A percentile compares a stretch with the other conserved stretches of the same genome.
Evolutionary conservation across 768 basidiomycete species (phyloP).

Genomic region (Tricholoma terreum): DNA sequence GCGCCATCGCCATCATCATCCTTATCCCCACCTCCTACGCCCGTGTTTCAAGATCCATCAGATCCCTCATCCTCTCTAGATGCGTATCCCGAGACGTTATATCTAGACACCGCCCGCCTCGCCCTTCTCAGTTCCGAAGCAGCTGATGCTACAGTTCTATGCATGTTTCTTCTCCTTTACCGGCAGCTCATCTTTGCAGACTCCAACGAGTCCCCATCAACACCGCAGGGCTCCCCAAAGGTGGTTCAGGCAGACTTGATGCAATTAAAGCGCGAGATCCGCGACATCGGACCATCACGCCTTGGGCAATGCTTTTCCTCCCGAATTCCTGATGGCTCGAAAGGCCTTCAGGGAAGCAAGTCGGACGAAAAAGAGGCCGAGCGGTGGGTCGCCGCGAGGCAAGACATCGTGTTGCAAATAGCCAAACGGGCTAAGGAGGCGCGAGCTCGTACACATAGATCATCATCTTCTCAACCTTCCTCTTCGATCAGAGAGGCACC

Average conservation of each 20-base stretch:
- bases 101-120: slow-evolving; percentile 75
- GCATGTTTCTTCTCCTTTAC: slow-evolving; percentile 79
- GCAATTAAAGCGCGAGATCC: slow-evolving; percentile 70
- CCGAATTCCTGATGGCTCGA: slow-evolving; percentile 19
- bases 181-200: slow-evolving; percentile 66
- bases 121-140: slow-evolving; percentile 66
- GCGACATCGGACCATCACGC: slow-evolving; percentile 62
- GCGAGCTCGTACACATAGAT: slow-evolving; percentile 17
- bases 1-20: slow-evolving; percentile 31
- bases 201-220: slow-evolving; percentile 27
- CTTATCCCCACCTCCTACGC: slow-evolving; percentile 26
- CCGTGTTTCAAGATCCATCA: slow-evolving; percentile 25
- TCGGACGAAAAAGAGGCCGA: slow-evolving; percentile 38
- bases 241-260: slow-evolving; percentile 53
- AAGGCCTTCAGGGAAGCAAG: slow-evolving; percentile 16
- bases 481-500: slow-evolving; percentile 35
- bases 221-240: slow-evolving; percentile 30
- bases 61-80: slow-evolving; percentile 32
- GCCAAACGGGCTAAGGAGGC: slow-evolving; percentile 63
- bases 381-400: slow-evolving; percentile 53
- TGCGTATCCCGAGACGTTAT: slow-evolving; percentile 72
- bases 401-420: slow-evolving; percentile 73
- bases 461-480: slow-evolving; percentile 21
- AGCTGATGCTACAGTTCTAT: slow-evolving; percentile 68
- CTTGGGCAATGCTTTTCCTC: slow-evolving; percentile 58